Evolutionary conservation across 257 asterid species (phyloP), one percentile per base, ranked within the genome.

Genomic region (Solanum megistacrolobum): DNA sequence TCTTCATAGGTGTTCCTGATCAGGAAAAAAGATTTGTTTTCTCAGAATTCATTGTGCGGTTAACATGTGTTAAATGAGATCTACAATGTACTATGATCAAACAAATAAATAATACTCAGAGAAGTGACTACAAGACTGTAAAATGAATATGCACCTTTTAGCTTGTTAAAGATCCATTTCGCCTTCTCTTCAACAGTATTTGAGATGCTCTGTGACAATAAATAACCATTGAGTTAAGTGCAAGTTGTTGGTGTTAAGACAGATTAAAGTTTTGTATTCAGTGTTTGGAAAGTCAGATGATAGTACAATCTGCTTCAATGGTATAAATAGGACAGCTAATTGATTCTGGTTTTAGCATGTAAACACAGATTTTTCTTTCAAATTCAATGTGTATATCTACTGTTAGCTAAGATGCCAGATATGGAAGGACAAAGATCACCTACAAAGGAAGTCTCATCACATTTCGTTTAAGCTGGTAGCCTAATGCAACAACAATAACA

Each of bases 151-250:
- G 8, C 87, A 96, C 99, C 99, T 95, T 97, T 97, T 90, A 97
- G 98, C 92, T 95, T 97, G 95, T 95, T 93, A 96, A 97, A 97
- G 83, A 97, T 83, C 98, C 98, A 94, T 91, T 96, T 97, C 8
- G 98, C 99, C 93, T 94, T 97, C 93, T 97, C 98, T 89, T 96
- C 99, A 21, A 96, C 97, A 1, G 99, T 93, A 90, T 68, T 96
- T 11, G 99, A 94, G 74, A 96, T 88, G 32, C 93, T 92, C 99
- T 97, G 96, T 5, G 87, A 88, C 16, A 38, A 85, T 65, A 88
- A 82, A 52, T 8, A n/a, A 43, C 4, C 29, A 9, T 84, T 2
- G 2, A 84, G 74, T 36, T 38, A 25, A 55, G n/a, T 55, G 65
- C 65, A 55, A 55, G 10, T 55, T 55, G 65, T 55, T 55, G 5